Evolutionary conservation across 768 basidiomycete genomes (phyloP), one percentile per base, ranked within the genome.

Genomic region (Holtermannia corniformis): DNA sequence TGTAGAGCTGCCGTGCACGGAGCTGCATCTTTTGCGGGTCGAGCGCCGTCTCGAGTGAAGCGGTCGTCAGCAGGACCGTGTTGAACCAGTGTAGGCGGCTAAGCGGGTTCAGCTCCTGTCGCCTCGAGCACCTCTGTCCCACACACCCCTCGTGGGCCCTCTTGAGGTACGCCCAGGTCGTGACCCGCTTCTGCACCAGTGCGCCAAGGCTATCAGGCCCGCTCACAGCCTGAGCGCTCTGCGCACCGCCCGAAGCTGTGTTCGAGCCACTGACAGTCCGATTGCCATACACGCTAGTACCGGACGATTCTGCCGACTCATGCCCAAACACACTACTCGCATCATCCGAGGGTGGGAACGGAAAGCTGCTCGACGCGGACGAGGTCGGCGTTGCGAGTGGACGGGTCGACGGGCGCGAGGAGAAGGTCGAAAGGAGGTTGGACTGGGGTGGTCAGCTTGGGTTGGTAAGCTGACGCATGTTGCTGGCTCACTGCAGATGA

Each of bases 51-150:
- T 68, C 67, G 7, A 70, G 41, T 1, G 60, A 50, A 7, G 52
- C 32, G 21, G 54, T 51, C 4, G 68, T 52, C 20, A 72, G 56
- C 20, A 60, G 58, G 22, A 72, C 66, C 0, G 71, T 68, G 20
- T 68, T 61, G 44, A 70, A 62, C 68, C 68, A 72, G 43, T 67
- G 62, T 22, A 63, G 56, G 24, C 64, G 59, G 5, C 69, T 71
- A 41, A 5, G 21, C n/a, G n/a, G n/a, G n/a, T n/a, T n/a, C n/a
- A n/a, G n/a, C n/a, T n/a, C n/a, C n/a, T n/a, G n/a, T n/a, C n/a
- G n/a, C n/a, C n/a, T n/a, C n/a, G n/a, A n/a, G n/a, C n/a, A n/a
- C n/a, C n/a, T n/a, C n/a, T n/a, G 16, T 37, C 10, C 7, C 10
- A 37, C 32, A 16, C 7, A 37, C 32, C 32, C 32, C 32, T 37